phyloP scores from a whole-genome alignment of 306 rosid genomes.

The Lathyrus aphaca region DNA sequence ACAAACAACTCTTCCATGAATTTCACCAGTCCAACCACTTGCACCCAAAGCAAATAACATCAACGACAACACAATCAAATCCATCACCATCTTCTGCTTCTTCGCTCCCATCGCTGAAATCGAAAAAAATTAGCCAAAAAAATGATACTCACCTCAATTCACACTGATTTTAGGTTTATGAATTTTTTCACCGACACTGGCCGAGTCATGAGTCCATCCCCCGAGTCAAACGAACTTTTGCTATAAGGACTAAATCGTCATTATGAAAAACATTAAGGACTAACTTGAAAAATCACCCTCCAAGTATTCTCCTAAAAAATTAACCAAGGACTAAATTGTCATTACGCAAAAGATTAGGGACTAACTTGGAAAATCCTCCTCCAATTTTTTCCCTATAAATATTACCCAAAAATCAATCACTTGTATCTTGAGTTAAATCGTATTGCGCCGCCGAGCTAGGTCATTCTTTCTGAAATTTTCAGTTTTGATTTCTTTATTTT shows the following conservation, averaged over 20 bases:
- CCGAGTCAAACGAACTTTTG: not conserved
- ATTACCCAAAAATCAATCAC: not conserved
- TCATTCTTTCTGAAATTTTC: not conserved
- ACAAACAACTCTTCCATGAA: conserved; percentile 90
- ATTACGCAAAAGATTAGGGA: not conserved
- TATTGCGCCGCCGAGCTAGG: too few species aligned
- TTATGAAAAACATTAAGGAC: not conserved
- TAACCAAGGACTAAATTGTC: conserved; percentile 19
- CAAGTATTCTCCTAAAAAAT: not conserved
- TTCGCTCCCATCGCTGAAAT: conserved; percentile 50
- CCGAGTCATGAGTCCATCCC: conserved; percentile 11
- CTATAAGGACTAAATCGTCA: conserved; percentile 27
- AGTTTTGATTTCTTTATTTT: not conserved
- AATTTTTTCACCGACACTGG: conserved; percentile 41
- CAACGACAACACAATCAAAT: conserved; percentile 45
- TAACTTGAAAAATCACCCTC: not conserved
- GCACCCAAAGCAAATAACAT: conserved; percentile 43
- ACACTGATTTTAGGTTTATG: conserved; percentile 6
- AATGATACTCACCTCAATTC: not conserved
- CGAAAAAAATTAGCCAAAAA: not conserved
- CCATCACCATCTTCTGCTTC: conserved; percentile 42
- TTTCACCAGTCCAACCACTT: conserved; percentile 95
- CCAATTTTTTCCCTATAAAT: conserved; percentile 3
- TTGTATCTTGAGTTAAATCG: too few species aligned
- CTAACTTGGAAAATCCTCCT: not conserved